Conservation (phyloP, 495 filamentous ascomycete species). For the Penicillium chermesinum region DNA sequence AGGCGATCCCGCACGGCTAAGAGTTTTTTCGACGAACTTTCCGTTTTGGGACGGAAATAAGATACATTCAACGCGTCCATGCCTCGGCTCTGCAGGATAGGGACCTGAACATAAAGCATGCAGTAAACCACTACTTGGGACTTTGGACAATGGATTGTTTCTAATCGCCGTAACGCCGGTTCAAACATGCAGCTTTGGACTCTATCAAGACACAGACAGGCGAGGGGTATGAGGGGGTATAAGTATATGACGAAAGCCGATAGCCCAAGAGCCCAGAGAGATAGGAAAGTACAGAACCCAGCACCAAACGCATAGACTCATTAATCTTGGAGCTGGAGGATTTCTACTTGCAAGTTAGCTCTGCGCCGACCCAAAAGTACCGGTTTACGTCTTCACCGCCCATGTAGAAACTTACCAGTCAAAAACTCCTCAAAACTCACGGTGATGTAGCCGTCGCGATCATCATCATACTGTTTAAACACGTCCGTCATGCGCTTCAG, state of each 20-base stretch:
- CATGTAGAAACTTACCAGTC: constrained; percentile 43
- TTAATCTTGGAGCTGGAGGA: constrained; percentile 41
- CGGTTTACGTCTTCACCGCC: neutral
- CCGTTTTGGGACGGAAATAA: no score
- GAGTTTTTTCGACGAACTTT: no score
- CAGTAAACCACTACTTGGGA: no score
- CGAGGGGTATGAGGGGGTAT: neutral
- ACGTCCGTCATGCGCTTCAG: constrained; percentile 98
- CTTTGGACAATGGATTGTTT: neutral
- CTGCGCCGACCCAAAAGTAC: neutral
- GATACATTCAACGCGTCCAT: no score
- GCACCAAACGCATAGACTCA: constrained; percentile 2
- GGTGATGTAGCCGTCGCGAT: constrained; percentile 87
- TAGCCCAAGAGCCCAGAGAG: neutral
- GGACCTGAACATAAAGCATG: no score
- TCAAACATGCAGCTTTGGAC: neutral
- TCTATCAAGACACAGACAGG: no score
- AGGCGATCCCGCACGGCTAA: no score
- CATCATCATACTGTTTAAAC: constrained; percentile 97
- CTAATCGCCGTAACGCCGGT: neutral
- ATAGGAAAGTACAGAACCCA: neutral
- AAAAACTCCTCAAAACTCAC: constrained; percentile 78
- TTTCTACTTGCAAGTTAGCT: constrained; percentile 24
- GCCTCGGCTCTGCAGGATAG: no score
- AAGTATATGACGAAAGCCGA: neutral